These are phyloP conservation scores for Paracoccidioides brasiliensis DNA, from an alignment of 2,329 filamentous ascomycete genomes.

Conservation along the genomic window DNA sequence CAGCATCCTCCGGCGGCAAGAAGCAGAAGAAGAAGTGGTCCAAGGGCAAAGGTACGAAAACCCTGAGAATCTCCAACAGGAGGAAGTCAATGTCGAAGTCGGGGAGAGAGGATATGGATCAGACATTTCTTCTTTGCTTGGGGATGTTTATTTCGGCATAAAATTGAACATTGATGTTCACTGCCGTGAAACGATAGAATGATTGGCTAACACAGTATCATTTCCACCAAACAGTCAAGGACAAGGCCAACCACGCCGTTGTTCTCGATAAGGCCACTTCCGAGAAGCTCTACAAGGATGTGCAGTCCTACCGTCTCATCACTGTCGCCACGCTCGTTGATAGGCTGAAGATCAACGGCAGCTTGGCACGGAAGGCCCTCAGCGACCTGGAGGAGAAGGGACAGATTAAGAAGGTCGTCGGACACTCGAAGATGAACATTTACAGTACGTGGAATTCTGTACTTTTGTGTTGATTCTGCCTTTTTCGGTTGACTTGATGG, in stretches of 20 bases:
- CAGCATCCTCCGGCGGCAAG: constrained; percentile 36
- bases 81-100: background rate
- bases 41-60: constrained; percentile 42
- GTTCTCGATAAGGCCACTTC: constrained; percentile 95
- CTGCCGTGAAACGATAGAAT: background rate
- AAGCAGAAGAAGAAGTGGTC: constrained; percentile 47
- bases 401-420: constrained; percentile 93
- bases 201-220: constrained; percentile 14
- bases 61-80: background rate
- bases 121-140: too few relatives aligned
- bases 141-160: too few relatives aligned
- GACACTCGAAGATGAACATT: constrained; percentile 95
- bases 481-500: background rate
- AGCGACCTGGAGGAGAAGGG: constrained; percentile 95
- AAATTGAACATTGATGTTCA: too few relatives aligned
- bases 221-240: constrained; percentile 63
- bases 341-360: constrained; percentile 99
- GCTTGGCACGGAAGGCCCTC: constrained; percentile 78
- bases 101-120: background rate
- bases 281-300: constrained; percentile 99
- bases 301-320: constrained; percentile 99
- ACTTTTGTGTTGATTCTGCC: background rate
- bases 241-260: constrained; percentile 99
- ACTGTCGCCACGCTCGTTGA: constrained; percentile 98
- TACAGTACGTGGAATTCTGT: constrained; percentile 58